These are phyloP conservation scores for Wickerhamiella musiphila DNA, from an alignment of 805 yeast genomes.

Conservation along the genomic window DNA sequence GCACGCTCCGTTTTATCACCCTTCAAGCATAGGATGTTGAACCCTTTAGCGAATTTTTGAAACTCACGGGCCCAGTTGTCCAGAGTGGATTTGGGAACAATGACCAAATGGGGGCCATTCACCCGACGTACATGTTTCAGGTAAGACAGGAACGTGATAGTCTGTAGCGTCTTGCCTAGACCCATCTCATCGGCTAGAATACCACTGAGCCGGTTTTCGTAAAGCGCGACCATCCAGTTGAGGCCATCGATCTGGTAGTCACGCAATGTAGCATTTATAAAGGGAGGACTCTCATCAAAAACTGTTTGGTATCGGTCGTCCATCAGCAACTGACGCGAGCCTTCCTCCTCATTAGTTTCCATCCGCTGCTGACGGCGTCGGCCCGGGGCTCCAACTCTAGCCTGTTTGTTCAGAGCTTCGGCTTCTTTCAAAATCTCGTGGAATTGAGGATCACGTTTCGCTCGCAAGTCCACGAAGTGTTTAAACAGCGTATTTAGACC, in stretches of 20 bases:
- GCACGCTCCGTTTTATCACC: slow-evolving; percentile 72
- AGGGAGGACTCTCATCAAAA: slow-evolving; percentile 68
- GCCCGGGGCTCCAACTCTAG: slow-evolving; percentile 9
- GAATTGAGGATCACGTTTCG: slow-evolving; percentile 57
- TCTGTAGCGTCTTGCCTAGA: slow-evolving; percentile 85
- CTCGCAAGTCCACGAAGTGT: slow-evolving; percentile 65
- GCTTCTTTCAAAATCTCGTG: slow-evolving; percentile 20
- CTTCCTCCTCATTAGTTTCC: slow-evolving; percentile 44
- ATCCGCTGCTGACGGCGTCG: slow-evolving; percentile 51
- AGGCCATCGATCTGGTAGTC: slow-evolving; percentile 90
- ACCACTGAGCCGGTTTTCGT: slow-evolving; percentile 76
- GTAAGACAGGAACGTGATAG: slow-evolving; percentile 82
- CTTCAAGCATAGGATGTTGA: slow-evolving; percentile 64
- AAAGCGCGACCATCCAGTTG: slow-evolving; percentile 80
- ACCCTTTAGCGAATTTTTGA: slow-evolving; percentile 88
- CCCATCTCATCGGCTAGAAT: slow-evolving; percentile 98
- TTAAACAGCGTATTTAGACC: slow-evolving; percentile 73
- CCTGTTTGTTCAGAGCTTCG: slow-evolving; percentile 11
- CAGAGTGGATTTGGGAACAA: slow-evolving; percentile 88
- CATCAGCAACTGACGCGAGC: slow-evolving; percentile 6
- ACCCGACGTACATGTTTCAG: slow-evolving; percentile 56
- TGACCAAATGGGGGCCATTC: slow-evolving; percentile 79
- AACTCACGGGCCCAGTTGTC: slow-evolving; percentile 96
- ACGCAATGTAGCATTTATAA: slow-evolving; percentile 54
- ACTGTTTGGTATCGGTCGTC: slow-evolving; percentile 34